A percentile compares a stretch with the other conserved stretches of the same genome.
phyloP scores from a whole-genome alignment of 352 stramenopile species.

The Globisporangium yorkense region DNA sequence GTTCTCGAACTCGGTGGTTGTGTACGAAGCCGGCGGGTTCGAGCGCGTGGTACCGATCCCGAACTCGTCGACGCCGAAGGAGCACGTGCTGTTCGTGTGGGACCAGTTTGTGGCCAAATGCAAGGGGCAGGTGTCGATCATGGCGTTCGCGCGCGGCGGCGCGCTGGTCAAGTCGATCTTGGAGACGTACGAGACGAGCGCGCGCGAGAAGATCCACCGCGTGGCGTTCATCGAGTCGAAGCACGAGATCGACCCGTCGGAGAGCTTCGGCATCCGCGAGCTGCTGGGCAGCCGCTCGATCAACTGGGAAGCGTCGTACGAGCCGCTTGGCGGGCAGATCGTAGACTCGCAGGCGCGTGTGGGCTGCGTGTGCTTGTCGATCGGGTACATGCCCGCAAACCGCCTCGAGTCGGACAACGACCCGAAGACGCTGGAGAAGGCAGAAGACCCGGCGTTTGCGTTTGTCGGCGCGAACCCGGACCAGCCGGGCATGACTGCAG shows the following conservation, averaged over 20 bases:
- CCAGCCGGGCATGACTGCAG: constrained; percentile 78
- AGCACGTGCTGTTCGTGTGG: constrained; percentile 88
- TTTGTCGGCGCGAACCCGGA: constrained; percentile 77
- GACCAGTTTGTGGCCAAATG: constrained; percentile 76
- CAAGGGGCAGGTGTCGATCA: constrained; percentile 80
- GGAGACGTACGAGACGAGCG: constrained; percentile 66
- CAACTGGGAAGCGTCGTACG: constrained; percentile 85
- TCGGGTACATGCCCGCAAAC: constrained; percentile 68
- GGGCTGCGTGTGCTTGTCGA: constrained; percentile 81
- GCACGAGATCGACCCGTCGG: constrained; percentile 79
- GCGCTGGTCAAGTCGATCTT: constrained; percentile 81
- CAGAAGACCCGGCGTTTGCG: constrained; percentile 74
- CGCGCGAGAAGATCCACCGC: constrained; percentile 75
- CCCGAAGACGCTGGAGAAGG: constrained; percentile 69
- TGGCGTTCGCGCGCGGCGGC: constrained; percentile 77
- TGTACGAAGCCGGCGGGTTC: constrained; percentile 85
- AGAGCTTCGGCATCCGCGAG: constrained; percentile 71
- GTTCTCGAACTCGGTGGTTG: constrained; percentile 82
- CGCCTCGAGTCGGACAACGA: constrained; percentile 50
- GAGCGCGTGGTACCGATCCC: constrained; percentile 82
- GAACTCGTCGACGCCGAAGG: constrained; percentile 76
- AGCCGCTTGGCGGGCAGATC: constrained; percentile 79
- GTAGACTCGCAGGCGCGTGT: constrained; percentile 82
- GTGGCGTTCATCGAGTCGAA: constrained; percentile 86
- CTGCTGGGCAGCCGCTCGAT: constrained; percentile 81